Conservation (phyloP, 352 stramenopile genomes). For the Lagenidium giganteum region DNA sequence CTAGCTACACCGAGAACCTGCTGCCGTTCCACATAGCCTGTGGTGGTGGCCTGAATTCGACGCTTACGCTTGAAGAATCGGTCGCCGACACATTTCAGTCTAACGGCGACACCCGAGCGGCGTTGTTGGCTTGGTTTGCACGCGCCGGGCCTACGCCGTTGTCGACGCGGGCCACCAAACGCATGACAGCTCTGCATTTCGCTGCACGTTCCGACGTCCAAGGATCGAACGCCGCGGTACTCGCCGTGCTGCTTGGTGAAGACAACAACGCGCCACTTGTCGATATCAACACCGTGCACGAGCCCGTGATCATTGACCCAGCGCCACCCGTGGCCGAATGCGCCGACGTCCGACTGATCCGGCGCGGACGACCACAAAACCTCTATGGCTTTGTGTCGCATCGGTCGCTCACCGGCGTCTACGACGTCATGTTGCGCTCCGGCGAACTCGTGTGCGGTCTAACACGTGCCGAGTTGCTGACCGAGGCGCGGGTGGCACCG, state of each 20-base stretch:
- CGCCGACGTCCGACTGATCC: conserved; percentile 17
- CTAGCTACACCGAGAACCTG: conserved; percentile 26
- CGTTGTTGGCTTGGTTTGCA: no score
- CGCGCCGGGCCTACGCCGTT: no score
- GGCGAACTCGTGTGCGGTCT: conserved; percentile 34
- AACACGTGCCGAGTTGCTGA: conserved; percentile 30
- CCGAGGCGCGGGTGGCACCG: no score
- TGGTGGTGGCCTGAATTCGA: conserved; percentile 38
- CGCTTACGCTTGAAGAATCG: no score
- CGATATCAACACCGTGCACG: conserved; percentile 49
- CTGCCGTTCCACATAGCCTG: conserved; percentile 64
- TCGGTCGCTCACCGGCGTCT: conserved; percentile 36
- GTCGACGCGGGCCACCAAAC: conserved; percentile 16
- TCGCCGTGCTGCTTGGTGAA: conserved; percentile 38
- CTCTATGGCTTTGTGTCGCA: conserved; percentile 34
- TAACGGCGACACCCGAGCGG: conserved; percentile 33
- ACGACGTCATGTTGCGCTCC: conserved; percentile 50
- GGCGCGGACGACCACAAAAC: conserved; percentile 11
- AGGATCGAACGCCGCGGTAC: conserved; percentile 36
- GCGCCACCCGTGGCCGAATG: conserved; percentile 29
- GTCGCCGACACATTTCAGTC: no score
- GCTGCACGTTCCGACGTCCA: conserved; percentile 17
- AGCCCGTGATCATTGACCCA: conserved; percentile 39
- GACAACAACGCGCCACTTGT: not conserved
- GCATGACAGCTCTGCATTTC: conserved; percentile 40